These are phyloP conservation scores for Yamadazyma dushanensis DNA, from an alignment of 1,139 yeast species.

Conservation along the genomic window DNA sequence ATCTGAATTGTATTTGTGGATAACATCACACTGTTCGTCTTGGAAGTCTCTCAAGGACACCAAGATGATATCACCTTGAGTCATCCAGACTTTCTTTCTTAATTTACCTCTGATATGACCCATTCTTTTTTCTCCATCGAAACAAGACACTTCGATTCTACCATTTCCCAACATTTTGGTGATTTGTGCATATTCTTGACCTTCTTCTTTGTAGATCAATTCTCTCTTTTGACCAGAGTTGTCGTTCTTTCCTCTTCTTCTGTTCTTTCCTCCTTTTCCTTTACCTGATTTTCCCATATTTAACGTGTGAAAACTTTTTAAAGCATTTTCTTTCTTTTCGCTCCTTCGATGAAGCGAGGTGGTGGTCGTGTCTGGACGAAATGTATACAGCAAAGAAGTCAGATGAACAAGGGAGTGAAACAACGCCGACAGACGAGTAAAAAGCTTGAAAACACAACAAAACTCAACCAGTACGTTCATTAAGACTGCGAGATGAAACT, in stretches of 20 bases:
- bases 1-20: constrained; percentile 93
- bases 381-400: neutral
- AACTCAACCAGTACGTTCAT: too few relatives aligned
- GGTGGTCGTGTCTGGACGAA: neutral
- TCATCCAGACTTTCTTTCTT: constrained; percentile 99
- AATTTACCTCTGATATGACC: constrained; percentile 98
- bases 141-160: constrained; percentile 91
- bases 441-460: too few relatives aligned
- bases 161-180: constrained; percentile 99
- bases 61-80: constrained; percentile 95
- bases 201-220: constrained; percentile 87
- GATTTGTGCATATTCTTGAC: constrained; percentile 98
- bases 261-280: constrained; percentile 75
- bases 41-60: constrained; percentile 98
- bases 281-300: constrained; percentile 53
- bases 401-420: neutral
- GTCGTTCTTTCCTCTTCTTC: constrained; percentile 99
- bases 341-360: constrained; percentile 2
- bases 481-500: too few relatives aligned
- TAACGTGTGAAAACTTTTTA: too few relatives aligned
- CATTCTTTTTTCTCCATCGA: constrained; percentile 90
- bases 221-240: constrained; percentile 92
- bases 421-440: too few relatives aligned
- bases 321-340: too few relatives aligned
- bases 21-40: constrained; percentile 97